Percentiles rank a stretch among this genome's conserved stretches.
Conservation (phyloP, 352 stramenopile genomes). For the Saprolegnia diclina region DNA sequence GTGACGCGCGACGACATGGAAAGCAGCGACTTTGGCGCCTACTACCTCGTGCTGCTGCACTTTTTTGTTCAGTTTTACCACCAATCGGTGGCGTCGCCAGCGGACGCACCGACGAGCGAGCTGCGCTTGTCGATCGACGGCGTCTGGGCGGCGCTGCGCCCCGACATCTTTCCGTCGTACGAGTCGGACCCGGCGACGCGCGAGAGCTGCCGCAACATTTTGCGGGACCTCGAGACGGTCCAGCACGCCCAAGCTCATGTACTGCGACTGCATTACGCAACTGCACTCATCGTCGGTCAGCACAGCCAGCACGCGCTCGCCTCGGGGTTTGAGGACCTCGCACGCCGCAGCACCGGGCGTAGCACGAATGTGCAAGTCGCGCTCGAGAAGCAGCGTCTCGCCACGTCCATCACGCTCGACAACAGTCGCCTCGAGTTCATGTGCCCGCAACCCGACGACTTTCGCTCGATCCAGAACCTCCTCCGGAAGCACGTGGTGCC, state of each 20-base stretch:
- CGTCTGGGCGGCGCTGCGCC: background rate
- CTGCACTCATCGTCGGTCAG: conserved; percentile 45
- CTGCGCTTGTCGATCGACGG: background rate
- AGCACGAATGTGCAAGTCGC: conserved; percentile 55
- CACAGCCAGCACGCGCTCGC: conserved; percentile 45
- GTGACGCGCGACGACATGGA: conserved; percentile 62
- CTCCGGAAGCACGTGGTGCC: conserved; percentile 73
- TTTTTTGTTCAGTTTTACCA: conserved; percentile 7
- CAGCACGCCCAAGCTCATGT: conserved; percentile 3
- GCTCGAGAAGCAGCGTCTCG: conserved; percentile 63
- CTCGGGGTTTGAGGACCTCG: conserved; percentile 65
- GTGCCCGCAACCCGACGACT: conserved; percentile 59
- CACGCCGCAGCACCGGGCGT: conserved; percentile 56
- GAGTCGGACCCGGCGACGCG: conserved; percentile 1
- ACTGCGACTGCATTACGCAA: conserved; percentile 35
- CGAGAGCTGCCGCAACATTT: conserved; percentile 15
- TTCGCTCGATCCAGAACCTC: conserved; percentile 51
- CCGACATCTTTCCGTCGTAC: conserved; percentile 12
- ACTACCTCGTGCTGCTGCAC: conserved; percentile 36
- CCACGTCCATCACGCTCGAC: conserved; percentile 49
- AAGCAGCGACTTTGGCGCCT: conserved; percentile 65
- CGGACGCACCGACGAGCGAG: background rate
- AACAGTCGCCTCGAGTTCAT: conserved; percentile 43
- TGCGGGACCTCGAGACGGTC: conserved; percentile 6
- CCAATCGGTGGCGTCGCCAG: background rate